Base-by-base conservation (phyloP, 257 asterid genomes). In the Solanum pinnatisectum region DNA sequence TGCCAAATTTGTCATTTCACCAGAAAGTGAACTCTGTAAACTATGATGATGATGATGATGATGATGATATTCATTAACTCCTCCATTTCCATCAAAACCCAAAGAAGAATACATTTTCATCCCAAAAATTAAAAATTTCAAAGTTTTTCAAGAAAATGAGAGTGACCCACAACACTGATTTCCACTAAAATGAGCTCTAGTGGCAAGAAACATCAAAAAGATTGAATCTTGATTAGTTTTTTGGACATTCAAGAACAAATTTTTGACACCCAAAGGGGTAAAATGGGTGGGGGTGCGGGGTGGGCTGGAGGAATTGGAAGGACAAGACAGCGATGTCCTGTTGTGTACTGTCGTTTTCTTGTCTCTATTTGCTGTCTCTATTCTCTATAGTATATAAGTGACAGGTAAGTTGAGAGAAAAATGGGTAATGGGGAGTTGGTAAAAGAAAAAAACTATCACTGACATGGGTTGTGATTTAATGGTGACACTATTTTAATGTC, bases 321-420 rank as follows among this genome's bases (percentile, higher is more conserved):
- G 93, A 91, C 91, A 90, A 90, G 93, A 93, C 95, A 94, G 94
- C 96, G 90, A 92, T 84, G 96, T 93, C 88, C 88, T 89, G 94
- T 91, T 90, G 85, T 90, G 93, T 91, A 88, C 92, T 90, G 93
- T 92, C 87, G 33, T 67, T 72, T 77, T 84, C 70, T 81, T 86
- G 78, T 86, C 60, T 86, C 88, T 40, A 16, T 86, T 30, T 70
- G 78, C 83, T 68, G 78, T 86, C 88, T 68, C 83, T 85, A 36
- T 85, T 27, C 46, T 60, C 30, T 36, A 10, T 22, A 4, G 30
- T 25, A 23, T 13, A 27, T n/a, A 0, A 22, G 68, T 42, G 72
- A 20, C 72, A 44, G 33, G 35, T 84, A 30, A 33, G 33, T 60
- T 36, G 33, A 5, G 10, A 35, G 25, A 59, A 30, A 70, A 30